These are phyloP conservation scores for Hypoxylon fuscum DNA, from an alignment of 495 filamentous ascomycete genomes.

Conservation along the genomic window DNA sequence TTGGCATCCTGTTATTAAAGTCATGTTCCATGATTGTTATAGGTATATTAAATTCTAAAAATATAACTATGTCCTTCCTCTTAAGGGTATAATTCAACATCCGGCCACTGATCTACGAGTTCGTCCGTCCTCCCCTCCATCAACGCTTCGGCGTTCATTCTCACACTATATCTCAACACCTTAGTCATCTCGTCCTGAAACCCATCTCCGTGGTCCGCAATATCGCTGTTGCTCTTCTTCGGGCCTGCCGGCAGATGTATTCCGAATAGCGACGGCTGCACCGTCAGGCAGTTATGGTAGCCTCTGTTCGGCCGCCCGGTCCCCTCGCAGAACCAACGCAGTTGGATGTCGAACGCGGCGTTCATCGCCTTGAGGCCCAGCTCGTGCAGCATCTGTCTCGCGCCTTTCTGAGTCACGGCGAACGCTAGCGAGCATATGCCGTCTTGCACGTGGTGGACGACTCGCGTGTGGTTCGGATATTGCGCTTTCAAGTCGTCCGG, in stretches of 20 bases:
- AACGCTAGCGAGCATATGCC: constrained; percentile 47
- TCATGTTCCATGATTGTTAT: too few species aligned
- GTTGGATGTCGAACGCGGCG: constrained; percentile 40
- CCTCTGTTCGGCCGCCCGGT: constrained; percentile 26
- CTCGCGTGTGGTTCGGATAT: constrained; percentile 47
- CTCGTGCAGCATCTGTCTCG: constrained; percentile 42
- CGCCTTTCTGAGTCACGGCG: constrained; percentile 42
- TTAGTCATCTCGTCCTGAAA: constrained; percentile 34
- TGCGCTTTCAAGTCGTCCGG: constrained; percentile 34
- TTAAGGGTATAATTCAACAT: constrained; percentile 14
- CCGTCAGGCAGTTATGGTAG: constrained; percentile 43
- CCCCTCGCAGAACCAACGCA: constrained; percentile 45
- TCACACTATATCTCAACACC: constrained; percentile 44
- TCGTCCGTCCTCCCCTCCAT: constrained; percentile 35
- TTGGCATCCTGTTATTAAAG: too few species aligned
- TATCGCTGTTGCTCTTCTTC: constrained; percentile 42
- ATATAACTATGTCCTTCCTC: too few species aligned
- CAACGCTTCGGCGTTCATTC: constrained; percentile 44
- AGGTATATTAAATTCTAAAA: too few species aligned
- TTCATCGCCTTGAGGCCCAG: constrained; percentile 39
- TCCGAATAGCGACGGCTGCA: constrained; percentile 43
- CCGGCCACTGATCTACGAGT: constrained; percentile 43
- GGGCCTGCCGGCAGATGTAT: constrained; percentile 42
- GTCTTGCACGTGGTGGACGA: constrained; percentile 47
- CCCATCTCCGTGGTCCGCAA: constrained; percentile 41